A percentile compares a stretch with the other conserved stretches of the same genome.
These are phyloP conservation scores for Trichothecium roseum DNA, from an alignment of 2,329 filamentous ascomycete genomes.

Conservation along the genomic window DNA sequence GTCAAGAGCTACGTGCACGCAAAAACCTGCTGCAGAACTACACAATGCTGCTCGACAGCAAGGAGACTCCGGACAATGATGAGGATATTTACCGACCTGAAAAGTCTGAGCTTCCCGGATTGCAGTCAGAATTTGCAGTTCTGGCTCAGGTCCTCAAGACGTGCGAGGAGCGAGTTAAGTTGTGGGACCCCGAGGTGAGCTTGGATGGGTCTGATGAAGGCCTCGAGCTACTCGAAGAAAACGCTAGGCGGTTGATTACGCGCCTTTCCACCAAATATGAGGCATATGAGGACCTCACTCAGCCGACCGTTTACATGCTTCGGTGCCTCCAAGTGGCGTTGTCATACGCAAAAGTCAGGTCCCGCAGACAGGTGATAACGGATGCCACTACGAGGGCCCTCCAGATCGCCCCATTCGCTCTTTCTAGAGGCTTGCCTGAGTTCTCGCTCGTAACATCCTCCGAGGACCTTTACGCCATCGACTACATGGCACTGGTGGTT, in stretches of 20 bases:
- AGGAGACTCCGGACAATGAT: slow-evolving; percentile 46
- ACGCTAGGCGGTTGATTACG: slow-evolving; percentile 57
- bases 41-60: slow-evolving; percentile 47
- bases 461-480: no score
- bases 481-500: slow-evolving; percentile 8
- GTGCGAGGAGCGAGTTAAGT: slow-evolving; percentile 47
- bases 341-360: slow-evolving; percentile 41
- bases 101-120: slow-evolving; percentile 52
- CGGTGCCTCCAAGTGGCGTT: slow-evolving; percentile 70
- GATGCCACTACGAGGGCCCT: slow-evolving; percentile 25
- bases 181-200: slow-evolving; percentile 12
- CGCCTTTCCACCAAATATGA: slow-evolving; percentile 62
- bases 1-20: slow-evolving; percentile 57
- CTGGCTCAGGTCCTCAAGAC: slow-evolving; percentile 34
- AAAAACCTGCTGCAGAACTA: slow-evolving; percentile 53
- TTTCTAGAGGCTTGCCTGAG: slow-evolving; percentile 27
- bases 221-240: slow-evolving; percentile 40
- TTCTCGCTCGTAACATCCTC: no score
- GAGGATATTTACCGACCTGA: slow-evolving; percentile 61
- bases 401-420: slow-evolving; percentile 38
- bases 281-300: slow-evolving; percentile 76
- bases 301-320: slow-evolving; percentile 68
- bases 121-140: slow-evolving; percentile 66
- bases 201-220: slow-evolving; percentile 16
- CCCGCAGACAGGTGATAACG: slow-evolving; percentile 32